Conservation (phyloP, 2,329 filamentous ascomycete genomes). For the Rutstroemia sp. region DNA sequence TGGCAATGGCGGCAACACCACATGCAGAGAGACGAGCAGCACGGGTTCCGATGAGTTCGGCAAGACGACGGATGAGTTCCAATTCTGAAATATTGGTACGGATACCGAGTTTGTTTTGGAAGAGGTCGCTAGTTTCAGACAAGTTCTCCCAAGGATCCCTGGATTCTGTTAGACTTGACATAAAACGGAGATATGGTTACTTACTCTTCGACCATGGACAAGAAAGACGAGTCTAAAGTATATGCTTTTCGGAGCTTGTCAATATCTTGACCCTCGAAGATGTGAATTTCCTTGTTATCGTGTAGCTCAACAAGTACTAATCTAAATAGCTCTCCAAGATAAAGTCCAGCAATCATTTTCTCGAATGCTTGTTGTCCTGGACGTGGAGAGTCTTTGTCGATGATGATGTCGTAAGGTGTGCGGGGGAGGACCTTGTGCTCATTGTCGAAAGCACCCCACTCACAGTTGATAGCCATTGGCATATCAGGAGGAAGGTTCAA, state of each 20-base stretch:
- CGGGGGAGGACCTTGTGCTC: conserved; percentile 80
- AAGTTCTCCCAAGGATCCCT: conserved; percentile 94
- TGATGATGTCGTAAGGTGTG: conserved; percentile 77
- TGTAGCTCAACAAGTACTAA: conserved; percentile 79
- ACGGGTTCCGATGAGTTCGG: conserved; percentile 91
- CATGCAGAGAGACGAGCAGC: conserved; percentile 89
- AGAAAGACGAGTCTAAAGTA: conserved; percentile 84
- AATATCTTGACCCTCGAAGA: conserved; percentile 82
- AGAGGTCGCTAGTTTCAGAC: conserved; percentile 77
- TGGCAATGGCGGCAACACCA: conserved; percentile 92
- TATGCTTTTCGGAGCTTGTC: conserved; percentile 77
- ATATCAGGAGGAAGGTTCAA: conserved; percentile 78
- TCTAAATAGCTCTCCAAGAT: conserved; percentile 91
- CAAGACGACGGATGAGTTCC: conserved; percentile 79
- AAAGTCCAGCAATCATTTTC: conserved; percentile 95
- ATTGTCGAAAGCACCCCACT: conserved; percentile 96
- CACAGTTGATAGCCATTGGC: conserved; percentile 94
- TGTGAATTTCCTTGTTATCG: conserved; percentile 63
- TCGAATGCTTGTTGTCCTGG: conserved; percentile 94
- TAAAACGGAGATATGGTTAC: conserved; percentile 26
- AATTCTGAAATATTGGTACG: conserved; percentile 68
- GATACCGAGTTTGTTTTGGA: conserved; percentile 69
- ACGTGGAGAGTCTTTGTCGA: conserved; percentile 86
- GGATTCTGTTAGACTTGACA: conserved; percentile 15
- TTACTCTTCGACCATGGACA: conserved; percentile 84